Evolutionary conservation across 345 rosid species (phyloP), one percentile per base, ranked within the genome.

Genomic region (Rubroshorea leprosula): DNA sequence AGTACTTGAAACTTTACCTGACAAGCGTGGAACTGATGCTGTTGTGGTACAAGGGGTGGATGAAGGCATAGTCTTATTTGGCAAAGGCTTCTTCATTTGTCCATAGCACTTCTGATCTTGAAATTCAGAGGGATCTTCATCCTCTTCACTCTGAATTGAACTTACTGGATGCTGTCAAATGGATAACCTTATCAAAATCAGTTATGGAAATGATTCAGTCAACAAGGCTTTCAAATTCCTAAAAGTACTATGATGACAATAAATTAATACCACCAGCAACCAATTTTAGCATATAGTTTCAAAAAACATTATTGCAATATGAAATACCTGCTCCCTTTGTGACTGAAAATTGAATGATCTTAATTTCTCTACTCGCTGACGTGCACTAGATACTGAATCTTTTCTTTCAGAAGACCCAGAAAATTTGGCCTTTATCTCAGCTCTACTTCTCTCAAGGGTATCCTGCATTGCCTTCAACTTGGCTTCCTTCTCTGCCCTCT

Each of bases 401-500:
- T 64, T 72, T 61, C 73, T 71, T 17, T 61, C 73, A 0, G 65
- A 61, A 7, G 81, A 80, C 61, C 68, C 68, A 31, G 75, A 77
- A 67, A 89, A 75, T 65, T 74, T 86, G 65, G 78, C 80, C 70
- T 79, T 82, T 84, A 93, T 73, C 81, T 89, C 97, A 48, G 79
- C 81, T 60, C 77, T 85, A 67, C 82, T 87, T 71, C n/a, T 82
- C 66, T 87, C 96, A 50, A 85, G 84, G 68, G 67, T 79, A 70
- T 85, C 91, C 57, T 82, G 88, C 97, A 89, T 72, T 68, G 77
- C 73, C 74, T 80, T 89, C 78, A 89, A 70, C 72, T 82, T 83
- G 51, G 93, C 87, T 78, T 83, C 94, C 83, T 93, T 89, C 79
- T 80, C 91, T 11, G 56, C 67, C 64, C 91, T 68, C 60, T 75